Base-by-base conservation (phyloP, 345 rosid genomes). In the Streptanthus diversifolius region DNA sequence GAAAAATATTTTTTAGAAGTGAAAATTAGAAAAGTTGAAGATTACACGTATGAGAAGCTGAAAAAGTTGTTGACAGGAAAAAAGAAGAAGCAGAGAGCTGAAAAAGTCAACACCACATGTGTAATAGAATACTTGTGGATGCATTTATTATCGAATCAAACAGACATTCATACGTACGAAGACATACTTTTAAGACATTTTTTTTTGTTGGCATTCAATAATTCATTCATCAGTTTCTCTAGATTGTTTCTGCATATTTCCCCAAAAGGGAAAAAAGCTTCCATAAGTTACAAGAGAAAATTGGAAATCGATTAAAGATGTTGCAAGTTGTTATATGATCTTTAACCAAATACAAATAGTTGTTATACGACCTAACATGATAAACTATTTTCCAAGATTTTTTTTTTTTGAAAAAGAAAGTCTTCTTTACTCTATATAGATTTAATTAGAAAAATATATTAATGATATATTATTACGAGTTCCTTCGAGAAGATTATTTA, bases 51-150 rank as follows among this genome's bases (percentile, higher is more conserved):
- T 33, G 51, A 15, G 19, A 49, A 70, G n/a, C 44, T 30, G 24
- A 55, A 55, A 55, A 30, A 55, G 39, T 32, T 30, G 61, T 55
- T 55, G 30, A 13, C 32, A 22, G 6, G 24, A 11, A 51, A 21
- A 49, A 5, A 2, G 1, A 11, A 39, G 12, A 12, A 39, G 12
- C 43, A 47, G 33, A 13, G 3, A 41, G 15, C 19, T 44, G 25
- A 8, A 15, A 71, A 29, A 27, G 53, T 62, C 70, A 72, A 52
- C 43, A 53, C 32, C 76, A 63, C 54, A 63, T 62, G 62, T 49
- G 32, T 18, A 33, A 17, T 27, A 32, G 59, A 17, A 68, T 61
- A 62, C 60, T 62, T 19, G 43, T 49, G 30, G 32, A 51, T 7
- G 53, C 76, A 71, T 71, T 63, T 51, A 63, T 40, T 19, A 10